These are phyloP conservation scores for Exutisphaerella laricina DNA, from an alignment of 2,329 filamentous ascomycete species.

Conservation along the genomic window DNA sequence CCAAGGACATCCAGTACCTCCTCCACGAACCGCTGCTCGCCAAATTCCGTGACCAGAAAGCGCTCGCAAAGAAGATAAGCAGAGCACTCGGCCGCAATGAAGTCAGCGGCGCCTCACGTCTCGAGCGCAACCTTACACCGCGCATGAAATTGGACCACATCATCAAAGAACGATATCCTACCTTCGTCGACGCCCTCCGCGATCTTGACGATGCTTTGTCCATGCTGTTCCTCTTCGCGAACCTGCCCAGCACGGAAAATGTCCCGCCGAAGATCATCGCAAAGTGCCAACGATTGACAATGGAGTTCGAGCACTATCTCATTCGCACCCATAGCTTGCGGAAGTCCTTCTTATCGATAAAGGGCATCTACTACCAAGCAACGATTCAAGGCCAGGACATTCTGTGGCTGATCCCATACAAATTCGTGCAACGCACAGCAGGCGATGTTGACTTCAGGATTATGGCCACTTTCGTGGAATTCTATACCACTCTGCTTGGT, in stretches of 20 bases:
- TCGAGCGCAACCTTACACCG: conserved; percentile 87
- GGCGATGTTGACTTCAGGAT: conserved; percentile 97
- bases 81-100: conserved; percentile 87
- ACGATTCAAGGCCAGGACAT: conserved; percentile 96
- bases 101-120: conserved; percentile 75
- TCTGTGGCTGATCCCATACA: conserved; percentile 94
- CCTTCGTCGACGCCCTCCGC: conserved; percentile 87
- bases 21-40: conserved; percentile 89
- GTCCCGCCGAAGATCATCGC: conserved; percentile 95
- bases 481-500: conserved; percentile 92
- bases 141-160: conserved; percentile 92
- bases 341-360: conserved; percentile 97
- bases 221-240: conserved; percentile 96
- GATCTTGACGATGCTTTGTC: conserved; percentile 96
- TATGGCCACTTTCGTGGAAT: conserved; percentile 98
- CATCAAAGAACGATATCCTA: conserved; percentile 95
- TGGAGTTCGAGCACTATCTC: conserved; percentile 97
- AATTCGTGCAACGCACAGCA: conserved; percentile 91
- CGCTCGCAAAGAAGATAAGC: conserved; percentile 95
- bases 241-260: conserved; percentile 80
- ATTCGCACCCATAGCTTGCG: conserved; percentile 86
- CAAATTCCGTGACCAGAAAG: conserved; percentile 96
- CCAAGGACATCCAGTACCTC: conserved; percentile 97
- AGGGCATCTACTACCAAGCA: conserved; percentile 98
- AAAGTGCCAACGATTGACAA: conserved; percentile 83